phyloP scores from a whole-genome alignment of 371 early-diverging fungal genomes.

The Capillidium rhysosporum region DNA sequence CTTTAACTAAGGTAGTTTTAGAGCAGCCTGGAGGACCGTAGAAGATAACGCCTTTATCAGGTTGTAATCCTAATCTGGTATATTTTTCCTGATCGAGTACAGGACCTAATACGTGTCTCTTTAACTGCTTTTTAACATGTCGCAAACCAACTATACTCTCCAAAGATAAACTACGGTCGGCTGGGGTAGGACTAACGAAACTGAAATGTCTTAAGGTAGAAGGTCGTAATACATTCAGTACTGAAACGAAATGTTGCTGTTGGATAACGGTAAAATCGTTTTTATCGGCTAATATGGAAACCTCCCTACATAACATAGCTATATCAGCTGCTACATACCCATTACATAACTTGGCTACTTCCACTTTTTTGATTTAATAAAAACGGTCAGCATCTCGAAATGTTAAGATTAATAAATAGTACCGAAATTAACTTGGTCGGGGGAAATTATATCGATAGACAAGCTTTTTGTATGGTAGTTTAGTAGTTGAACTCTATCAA shows the following conservation, averaged over 20 bases:
- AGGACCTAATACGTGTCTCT: constrained; percentile 95
- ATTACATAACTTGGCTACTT: constrained; percentile 64
- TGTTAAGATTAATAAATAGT: background rate
- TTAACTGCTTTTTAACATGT: constrained; percentile 69
- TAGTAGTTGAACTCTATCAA: background rate
- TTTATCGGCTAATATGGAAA: constrained; percentile 25
- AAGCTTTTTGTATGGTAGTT: background rate
- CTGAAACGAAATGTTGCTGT: constrained; percentile 7
- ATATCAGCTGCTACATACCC: constrained; percentile 98
- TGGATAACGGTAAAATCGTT: constrained; percentile 10
- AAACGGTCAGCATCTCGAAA: background rate
- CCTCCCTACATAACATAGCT: constrained; percentile 73
- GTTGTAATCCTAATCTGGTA: constrained; percentile 52
- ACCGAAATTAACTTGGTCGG: background rate
- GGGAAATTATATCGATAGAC: no score
- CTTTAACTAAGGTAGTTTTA: constrained; percentile 89
- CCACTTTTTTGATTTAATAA: constrained; percentile 10
- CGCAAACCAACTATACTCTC: constrained; percentile 71
- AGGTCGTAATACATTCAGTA: background rate
- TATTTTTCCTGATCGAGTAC: constrained; percentile 49
- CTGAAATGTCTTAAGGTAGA: background rate
- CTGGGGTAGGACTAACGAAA: background rate
- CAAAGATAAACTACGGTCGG: background rate
- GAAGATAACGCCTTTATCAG: constrained; percentile 75
- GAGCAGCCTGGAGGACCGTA: constrained; percentile 98